phyloP scores from a whole-genome alignment of 805 yeast genomes.

The Limtongozyma cylindracea region DNA sequence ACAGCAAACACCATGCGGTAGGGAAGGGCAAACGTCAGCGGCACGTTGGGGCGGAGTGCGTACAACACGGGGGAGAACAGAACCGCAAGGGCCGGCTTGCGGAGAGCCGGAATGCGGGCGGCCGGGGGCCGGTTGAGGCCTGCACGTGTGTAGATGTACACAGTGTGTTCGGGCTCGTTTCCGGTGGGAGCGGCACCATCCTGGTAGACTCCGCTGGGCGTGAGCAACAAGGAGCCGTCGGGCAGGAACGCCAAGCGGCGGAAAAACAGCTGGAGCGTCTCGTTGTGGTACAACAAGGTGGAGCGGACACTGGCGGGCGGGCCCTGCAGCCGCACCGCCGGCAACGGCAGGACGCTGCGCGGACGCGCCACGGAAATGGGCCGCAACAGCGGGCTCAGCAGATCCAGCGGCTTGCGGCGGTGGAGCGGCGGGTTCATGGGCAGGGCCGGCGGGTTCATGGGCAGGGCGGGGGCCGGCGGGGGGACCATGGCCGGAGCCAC shows the following conservation, averaged over 20 bases:
- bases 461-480: no score
- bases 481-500: no score
- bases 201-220: constrained; percentile 45
- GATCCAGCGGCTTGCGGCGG: no score
- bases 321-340: no score
- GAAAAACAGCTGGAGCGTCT: constrained; percentile 75
- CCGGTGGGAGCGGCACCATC: constrained; percentile 2
- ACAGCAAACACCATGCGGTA: constrained; percentile 78
- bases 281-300: constrained; percentile 41
- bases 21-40: constrained; percentile 30
- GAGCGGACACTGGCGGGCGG: not conserved
- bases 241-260: constrained; percentile 72
- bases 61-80: constrained; percentile 51
- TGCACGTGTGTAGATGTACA: constrained; percentile 51
- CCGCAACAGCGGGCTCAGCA: no score
- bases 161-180: constrained; percentile 33
- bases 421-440: no score
- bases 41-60: constrained; percentile 1
- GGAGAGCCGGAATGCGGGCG: constrained; percentile 54
- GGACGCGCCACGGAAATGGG: no score
- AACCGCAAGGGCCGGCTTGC: constrained; percentile 66
- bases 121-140: constrained; percentile 49
- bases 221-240: constrained; percentile 59
- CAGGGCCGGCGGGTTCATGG: no score
- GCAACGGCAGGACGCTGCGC: no score